These are phyloP conservation scores for Hanseniaspora sp. DNA, from an alignment of 1,139 yeast species.

Conservation along the genomic window DNA sequence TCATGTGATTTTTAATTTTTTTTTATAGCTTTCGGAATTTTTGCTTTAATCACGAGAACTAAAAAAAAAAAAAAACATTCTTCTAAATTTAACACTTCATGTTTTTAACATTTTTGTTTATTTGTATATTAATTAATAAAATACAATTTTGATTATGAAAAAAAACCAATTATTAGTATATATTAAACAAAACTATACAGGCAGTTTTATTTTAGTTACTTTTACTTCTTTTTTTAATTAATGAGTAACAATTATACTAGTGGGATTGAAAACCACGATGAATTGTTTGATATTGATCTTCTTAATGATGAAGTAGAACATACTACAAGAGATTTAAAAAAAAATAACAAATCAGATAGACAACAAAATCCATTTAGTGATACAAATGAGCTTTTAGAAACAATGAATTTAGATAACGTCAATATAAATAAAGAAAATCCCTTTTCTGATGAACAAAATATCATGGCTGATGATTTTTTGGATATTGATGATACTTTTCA, in stretches of 20 bases:
- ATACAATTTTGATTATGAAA: too few species aligned
- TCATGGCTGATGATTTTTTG: conserved; percentile 23
- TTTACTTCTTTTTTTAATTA: neutral
- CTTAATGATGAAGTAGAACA: conserved; percentile 18
- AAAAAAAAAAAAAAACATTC: too few species aligned
- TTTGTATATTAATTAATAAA: too few species aligned
- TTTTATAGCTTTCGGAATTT: too few species aligned
- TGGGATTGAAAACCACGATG: conserved; percentile 3
- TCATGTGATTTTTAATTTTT: too few species aligned
- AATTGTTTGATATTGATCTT: conserved; percentile 21
- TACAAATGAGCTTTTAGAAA: conserved; percentile 25
- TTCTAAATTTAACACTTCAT: too few species aligned
- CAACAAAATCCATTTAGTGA: conserved; percentile 17
- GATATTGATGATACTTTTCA: neutral
- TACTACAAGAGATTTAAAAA: conserved; percentile 13
- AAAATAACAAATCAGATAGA: conserved; percentile 12
- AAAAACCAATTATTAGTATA: too few species aligned
- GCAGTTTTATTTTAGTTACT: too few species aligned
- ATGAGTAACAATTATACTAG: neutral
- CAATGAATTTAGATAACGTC: conserved; percentile 27
- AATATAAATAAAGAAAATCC: conserved; percentile 30
- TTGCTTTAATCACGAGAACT: too few species aligned
- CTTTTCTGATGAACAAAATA: conserved; percentile 28
- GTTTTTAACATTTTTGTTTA: too few species aligned
- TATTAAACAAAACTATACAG: too few species aligned